phyloP scores from a whole-genome alignment of 352 stramenopile species.

The Phytophthora melonis region DNA sequence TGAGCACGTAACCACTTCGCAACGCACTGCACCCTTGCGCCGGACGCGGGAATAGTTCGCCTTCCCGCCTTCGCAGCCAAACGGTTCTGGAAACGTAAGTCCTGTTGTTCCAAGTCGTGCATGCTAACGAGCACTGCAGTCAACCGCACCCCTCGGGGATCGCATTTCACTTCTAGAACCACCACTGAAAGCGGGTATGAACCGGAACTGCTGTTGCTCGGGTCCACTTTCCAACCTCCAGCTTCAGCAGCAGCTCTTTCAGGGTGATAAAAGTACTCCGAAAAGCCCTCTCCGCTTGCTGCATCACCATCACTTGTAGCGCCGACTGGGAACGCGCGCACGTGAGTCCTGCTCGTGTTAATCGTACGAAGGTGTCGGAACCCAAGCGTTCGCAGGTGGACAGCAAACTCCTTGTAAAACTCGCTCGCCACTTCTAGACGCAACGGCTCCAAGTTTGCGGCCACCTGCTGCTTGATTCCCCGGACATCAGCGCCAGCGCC shows the following conservation, averaged over 20 bases:
- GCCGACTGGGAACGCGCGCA: slow-evolving; percentile 30
- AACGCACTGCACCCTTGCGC: slow-evolving; percentile 58
- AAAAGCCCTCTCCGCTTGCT: slow-evolving; percentile 60
- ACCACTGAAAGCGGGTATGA: slow-evolving; percentile 45
- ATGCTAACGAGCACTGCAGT: slow-evolving; percentile 70
- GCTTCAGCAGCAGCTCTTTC: slow-evolving; percentile 47
- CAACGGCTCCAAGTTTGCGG: slow-evolving; percentile 72
- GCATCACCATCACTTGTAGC: slow-evolving; percentile 35
- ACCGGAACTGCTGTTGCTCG: slow-evolving; percentile 10
- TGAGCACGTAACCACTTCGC: slow-evolving; percentile 56
- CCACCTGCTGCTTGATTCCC: slow-evolving; percentile 79
- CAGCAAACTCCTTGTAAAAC: slow-evolving; percentile 76
- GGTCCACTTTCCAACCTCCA: slow-evolving; percentile 25
- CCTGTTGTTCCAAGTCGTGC: slow-evolving; percentile 70
- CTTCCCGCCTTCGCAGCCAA: slow-evolving; percentile 27
- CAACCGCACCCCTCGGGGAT: slow-evolving; percentile 74
- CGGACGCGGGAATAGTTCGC: slow-evolving; percentile 26
- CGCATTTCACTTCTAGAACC: slow-evolving; percentile 78
- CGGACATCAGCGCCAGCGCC: slow-evolving; percentile 65
- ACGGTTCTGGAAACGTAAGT: slow-evolving; percentile 63
- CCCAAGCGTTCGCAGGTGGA: slow-evolving; percentile 68
- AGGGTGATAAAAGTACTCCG: slow-evolving; percentile 75
- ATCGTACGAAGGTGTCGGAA: slow-evolving; percentile 69
- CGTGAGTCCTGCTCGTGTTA: slow-evolving; percentile 29
- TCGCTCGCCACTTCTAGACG: slow-evolving; percentile 74